phyloP scores from a whole-genome alignment of 345 rosid species.

The Zanthoxylum bungeanum region DNA sequence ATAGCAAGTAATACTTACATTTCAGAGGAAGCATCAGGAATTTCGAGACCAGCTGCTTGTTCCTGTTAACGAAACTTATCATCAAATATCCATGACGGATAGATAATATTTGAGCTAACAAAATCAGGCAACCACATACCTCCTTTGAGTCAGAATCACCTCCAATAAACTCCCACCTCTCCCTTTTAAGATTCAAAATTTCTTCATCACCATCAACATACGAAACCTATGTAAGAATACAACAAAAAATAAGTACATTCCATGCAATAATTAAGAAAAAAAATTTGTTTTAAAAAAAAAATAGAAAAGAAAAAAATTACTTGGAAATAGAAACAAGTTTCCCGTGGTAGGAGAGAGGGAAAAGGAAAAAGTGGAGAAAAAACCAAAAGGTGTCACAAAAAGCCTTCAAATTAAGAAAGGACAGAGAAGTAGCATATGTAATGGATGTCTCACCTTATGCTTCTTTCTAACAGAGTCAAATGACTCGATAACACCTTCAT shows the following conservation, averaged over 20 bases:
- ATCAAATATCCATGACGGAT: slow-evolving; percentile 12
- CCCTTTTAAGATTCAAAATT: slow-evolving; percentile 46
- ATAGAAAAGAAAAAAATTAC: background rate
- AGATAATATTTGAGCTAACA: background rate
- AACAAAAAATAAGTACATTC: background rate
- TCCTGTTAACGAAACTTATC: slow-evolving; percentile 43
- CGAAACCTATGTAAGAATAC: slow-evolving; percentile 41
- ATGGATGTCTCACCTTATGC: slow-evolving; percentile 61
- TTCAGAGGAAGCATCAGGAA: slow-evolving; percentile 50
- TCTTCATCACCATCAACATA: slow-evolving; percentile 85
- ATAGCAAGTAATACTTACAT: slow-evolving; percentile 41
- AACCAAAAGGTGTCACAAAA: background rate
- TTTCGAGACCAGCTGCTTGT: slow-evolving; percentile 38
- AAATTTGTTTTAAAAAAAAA: too few species aligned
- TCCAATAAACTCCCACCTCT: slow-evolving; percentile 55
- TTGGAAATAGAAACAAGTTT: background rate
- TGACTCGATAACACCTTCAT: slow-evolving; percentile 59
- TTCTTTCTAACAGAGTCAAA: slow-evolving; percentile 58
- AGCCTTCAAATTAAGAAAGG: slow-evolving; percentile 6
- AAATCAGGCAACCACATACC: slow-evolving; percentile 33
- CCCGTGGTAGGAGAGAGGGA: background rate
- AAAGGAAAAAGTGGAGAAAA: slow-evolving; percentile 4
- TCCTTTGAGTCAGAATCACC: slow-evolving; percentile 36
- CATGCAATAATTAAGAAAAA: background rate
- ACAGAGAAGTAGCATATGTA: background rate